A percentile compares a stretch with the other conserved stretches of the same genome.
Conservation (phyloP, 768 basidiomycete genomes). For the Butyriboletus loyo region DNA sequence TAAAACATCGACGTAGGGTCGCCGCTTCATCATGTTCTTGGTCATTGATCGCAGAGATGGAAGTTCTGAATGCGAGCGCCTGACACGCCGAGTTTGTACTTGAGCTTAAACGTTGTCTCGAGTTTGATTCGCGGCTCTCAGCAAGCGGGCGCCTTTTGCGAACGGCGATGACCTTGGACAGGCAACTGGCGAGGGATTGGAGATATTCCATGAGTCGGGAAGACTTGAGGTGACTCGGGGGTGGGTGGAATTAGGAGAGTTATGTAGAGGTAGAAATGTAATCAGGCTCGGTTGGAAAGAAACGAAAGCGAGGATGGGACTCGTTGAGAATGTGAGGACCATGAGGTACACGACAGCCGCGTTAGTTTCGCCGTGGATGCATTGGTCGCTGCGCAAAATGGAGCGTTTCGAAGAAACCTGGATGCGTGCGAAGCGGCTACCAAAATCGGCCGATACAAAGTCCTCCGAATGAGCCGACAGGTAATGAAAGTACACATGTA, state of each 20-base stretch:
- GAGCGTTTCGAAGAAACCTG: background rate
- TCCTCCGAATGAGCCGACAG: conserved; percentile 7
- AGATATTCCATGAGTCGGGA: conserved; percentile 21
- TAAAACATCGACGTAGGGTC: conserved; percentile 6
- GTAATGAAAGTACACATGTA: background rate
- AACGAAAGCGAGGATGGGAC: background rate
- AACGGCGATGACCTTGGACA: conserved; percentile 23
- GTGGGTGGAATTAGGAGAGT: background rate
- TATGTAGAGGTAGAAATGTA: background rate
- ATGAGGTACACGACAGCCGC: conserved; percentile 15
- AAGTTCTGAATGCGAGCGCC: conserved; percentile 8
- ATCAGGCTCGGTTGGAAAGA: background rate
- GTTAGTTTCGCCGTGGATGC: conserved; percentile 21
- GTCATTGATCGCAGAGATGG: background rate
- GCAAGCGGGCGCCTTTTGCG: conserved; percentile 14
- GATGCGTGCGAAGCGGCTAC: conserved; percentile 8
- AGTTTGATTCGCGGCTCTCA: conserved; percentile 8
- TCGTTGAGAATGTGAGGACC: conserved; percentile 2
- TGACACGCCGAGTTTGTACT: conserved; percentile 6
- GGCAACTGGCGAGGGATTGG: conserved; percentile 12
- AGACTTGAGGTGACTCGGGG: background rate
- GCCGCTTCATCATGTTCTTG: background rate
- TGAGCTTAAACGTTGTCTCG: conserved; percentile 13
- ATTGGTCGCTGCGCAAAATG: conserved; percentile 12
- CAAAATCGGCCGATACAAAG: conserved; percentile 13